phyloP scores from a whole-genome alignment of 495 filamentous ascomycete species.

The Penicillium subrubescens region DNA sequence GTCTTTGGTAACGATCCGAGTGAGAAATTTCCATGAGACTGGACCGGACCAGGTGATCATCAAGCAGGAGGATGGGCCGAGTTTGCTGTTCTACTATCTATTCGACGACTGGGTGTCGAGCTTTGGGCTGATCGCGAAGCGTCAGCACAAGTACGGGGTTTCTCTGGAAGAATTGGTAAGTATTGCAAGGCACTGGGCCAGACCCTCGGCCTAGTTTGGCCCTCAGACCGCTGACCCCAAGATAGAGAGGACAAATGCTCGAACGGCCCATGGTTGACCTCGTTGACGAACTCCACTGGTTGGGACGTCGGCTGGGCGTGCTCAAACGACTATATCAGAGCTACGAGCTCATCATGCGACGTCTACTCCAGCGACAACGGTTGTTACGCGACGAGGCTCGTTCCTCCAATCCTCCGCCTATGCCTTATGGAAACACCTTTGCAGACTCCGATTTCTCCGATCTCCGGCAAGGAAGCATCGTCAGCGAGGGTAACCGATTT shows the following conservation, averaged over 20 bases:
- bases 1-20: slow-evolving; percentile 52
- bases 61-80: slow-evolving; percentile 64
- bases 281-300: slow-evolving; percentile 71
- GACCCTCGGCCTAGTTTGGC: background rate
- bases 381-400: slow-evolving; percentile 41
- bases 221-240: slow-evolving; percentile 4
- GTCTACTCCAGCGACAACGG: slow-evolving; percentile 61
- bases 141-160: slow-evolving; percentile 62
- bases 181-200: background rate
- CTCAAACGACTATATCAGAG: slow-evolving; percentile 77
- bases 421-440: slow-evolving; percentile 29
- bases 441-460: slow-evolving; percentile 35
- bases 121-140: slow-evolving; percentile 62
- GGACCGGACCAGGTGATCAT: slow-evolving; percentile 40
- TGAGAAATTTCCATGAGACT: slow-evolving; percentile 42
- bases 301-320: slow-evolving; percentile 66
- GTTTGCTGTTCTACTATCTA: slow-evolving; percentile 81
- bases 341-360: slow-evolving; percentile 76
- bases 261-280: slow-evolving; percentile 59
- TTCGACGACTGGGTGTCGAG: slow-evolving; percentile 84
- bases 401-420: slow-evolving; percentile 19
- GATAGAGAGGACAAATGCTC: slow-evolving; percentile 61
- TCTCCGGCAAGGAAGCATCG: slow-evolving; percentile 28
- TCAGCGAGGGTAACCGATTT: slow-evolving; percentile 26
- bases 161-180: slow-evolving; percentile 60